A percentile compares a stretch with the other conserved stretches of the same genome.
Evolutionary conservation across 2,329 filamentous ascomycete genomes (phyloP).

Genomic region (Cladosporium sp.): DNA sequence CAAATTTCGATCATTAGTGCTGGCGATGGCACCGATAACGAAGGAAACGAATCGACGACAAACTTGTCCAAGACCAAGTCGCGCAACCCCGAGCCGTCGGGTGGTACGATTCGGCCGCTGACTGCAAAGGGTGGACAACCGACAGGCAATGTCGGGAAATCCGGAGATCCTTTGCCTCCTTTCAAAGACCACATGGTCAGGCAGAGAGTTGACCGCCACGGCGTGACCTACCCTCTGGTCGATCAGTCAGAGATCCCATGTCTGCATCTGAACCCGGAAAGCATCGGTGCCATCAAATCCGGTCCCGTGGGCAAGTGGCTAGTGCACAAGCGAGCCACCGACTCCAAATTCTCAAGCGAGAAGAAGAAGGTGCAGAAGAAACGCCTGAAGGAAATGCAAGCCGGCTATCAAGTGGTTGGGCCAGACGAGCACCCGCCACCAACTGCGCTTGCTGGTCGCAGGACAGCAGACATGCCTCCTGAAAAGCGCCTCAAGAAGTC

Average conservation of each 20-base stretch:
- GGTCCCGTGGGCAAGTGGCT: slow-evolving; percentile 82
- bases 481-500: slow-evolving; percentile 48
- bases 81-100: slow-evolving; percentile 12
- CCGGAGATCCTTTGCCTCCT: slow-evolving; percentile 74
- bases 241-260: slow-evolving; percentile 61
- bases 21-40: slow-evolving; percentile 29
- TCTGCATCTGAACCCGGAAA: slow-evolving; percentile 58
- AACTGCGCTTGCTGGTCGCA: slow-evolving; percentile 58
- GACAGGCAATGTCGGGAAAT: slow-evolving; percentile 64
- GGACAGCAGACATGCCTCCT: slow-evolving; percentile 46
- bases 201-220: slow-evolving; percentile 76
- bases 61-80: slow-evolving; percentile 13
- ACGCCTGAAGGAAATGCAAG: slow-evolving; percentile 66
- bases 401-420: slow-evolving; percentile 67
- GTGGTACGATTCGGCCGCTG: slow-evolving; percentile 7
- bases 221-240: slow-evolving; percentile 65
- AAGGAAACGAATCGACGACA: slow-evolving; percentile 13
- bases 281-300: slow-evolving; percentile 76
- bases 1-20: slow-evolving; percentile 71
- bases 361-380: slow-evolving; percentile 70
- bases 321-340: slow-evolving; percentile 66
- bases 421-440: slow-evolving; percentile 74
- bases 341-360: slow-evolving; percentile 64
- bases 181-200: slow-evolving; percentile 90
- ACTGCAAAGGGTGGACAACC: slow-evolving; percentile 21